phyloP scores from a whole-genome alignment of 2,329 filamentous ascomycete genomes.

The Trichoderma sp. region DNA sequence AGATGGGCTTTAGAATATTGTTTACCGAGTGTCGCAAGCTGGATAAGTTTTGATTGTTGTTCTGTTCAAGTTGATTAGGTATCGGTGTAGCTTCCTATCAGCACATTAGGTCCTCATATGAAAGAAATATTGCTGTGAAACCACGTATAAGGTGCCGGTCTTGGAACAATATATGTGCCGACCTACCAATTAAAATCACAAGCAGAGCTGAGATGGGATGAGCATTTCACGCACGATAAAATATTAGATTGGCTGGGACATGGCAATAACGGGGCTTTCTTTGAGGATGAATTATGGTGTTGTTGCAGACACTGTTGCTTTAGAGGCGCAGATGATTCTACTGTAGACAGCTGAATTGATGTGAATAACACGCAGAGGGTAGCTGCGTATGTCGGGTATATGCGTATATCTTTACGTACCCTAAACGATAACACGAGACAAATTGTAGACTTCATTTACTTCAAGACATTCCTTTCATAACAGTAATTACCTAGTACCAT shows the following conservation, averaged over 20 bases:
- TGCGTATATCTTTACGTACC: no score
- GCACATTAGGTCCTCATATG: background rate
- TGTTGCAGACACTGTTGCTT: background rate
- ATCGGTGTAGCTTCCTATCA: background rate
- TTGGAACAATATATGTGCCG: background rate
- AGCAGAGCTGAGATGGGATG: background rate
- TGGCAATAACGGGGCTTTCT: background rate
- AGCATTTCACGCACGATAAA: background rate
- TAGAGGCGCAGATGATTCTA: background rate
- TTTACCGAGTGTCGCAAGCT: background rate
- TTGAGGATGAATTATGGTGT: background rate
- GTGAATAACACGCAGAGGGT: background rate
- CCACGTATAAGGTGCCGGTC: background rate
- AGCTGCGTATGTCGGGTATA: no score
- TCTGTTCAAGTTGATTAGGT: background rate
- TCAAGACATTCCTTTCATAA: no score
- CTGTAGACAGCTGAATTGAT: background rate
- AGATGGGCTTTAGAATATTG: background rate
- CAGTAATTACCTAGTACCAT: no score
- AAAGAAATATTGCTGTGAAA: background rate
- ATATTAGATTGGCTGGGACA: background rate
- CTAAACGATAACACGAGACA: no score
- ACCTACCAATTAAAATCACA: background rate
- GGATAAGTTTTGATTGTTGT: background rate
- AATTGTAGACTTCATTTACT: no score